phyloP scores from a whole-genome alignment of 495 filamentous ascomycete species.

The Aspergillus mulundensis region DNA sequence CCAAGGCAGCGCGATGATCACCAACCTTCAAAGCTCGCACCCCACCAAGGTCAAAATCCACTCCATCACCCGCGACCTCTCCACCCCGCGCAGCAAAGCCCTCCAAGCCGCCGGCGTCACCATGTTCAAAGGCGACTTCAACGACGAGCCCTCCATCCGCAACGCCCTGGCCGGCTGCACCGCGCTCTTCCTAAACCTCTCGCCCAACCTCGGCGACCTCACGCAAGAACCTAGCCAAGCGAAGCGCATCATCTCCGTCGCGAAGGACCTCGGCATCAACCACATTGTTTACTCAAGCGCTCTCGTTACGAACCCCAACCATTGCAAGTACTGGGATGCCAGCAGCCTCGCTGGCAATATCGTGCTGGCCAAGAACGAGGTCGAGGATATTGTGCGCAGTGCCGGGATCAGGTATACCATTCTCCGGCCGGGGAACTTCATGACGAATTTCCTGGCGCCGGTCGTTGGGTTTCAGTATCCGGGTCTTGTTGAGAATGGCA shows the following conservation, averaged over 20 bases:
- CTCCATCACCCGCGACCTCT: slow-evolving; percentile 35
- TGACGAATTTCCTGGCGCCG: slow-evolving; percentile 44
- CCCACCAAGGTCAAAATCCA: slow-evolving; percentile 33
- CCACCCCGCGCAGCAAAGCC: slow-evolving; percentile 28
- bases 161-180: slow-evolving; percentile 36
- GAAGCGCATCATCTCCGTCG: slow-evolving; percentile 34
- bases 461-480: slow-evolving; percentile 31
- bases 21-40: slow-evolving; percentile 32
- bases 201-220: slow-evolving; percentile 23
- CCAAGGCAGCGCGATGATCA: slow-evolving; percentile 42
- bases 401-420: slow-evolving; percentile 42
- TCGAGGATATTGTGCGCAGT: slow-evolving; percentile 30
- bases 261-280: slow-evolving; percentile 36
- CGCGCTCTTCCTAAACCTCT: slow-evolving; percentile 46
- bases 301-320: slow-evolving; percentile 23
- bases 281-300: slow-evolving; percentile 41
- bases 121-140: slow-evolving; percentile 37
- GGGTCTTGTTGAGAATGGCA: slow-evolving; percentile 30
- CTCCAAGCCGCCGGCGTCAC: slow-evolving; percentile 37
- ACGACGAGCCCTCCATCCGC: slow-evolving; percentile 34
- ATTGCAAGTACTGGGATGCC: slow-evolving; percentile 23
- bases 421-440: slow-evolving; percentile 45
- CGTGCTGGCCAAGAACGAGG: slow-evolving; percentile 31
- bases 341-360: slow-evolving; percentile 21
- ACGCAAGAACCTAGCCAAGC: slow-evolving; percentile 34